These are phyloP conservation scores for Mycosarcoma maydis DNA, from an alignment of 1,284 basidiomycete species.

Conservation along the genomic window DNA sequence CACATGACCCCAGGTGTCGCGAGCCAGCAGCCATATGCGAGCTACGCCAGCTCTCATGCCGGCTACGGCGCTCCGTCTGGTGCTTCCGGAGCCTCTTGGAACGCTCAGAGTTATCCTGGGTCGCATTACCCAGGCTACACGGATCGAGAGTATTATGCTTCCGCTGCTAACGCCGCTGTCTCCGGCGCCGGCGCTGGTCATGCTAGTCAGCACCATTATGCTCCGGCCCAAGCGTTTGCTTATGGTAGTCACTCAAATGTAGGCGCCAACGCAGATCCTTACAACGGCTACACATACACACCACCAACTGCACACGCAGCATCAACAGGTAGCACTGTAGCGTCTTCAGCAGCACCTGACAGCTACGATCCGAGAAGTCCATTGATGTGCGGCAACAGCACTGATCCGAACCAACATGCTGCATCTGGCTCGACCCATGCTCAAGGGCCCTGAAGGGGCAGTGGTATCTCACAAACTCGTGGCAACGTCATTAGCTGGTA, in stretches of 20 bases:
- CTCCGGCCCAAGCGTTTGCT: constrained; percentile 9
- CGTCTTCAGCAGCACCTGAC: constrained; percentile 12
- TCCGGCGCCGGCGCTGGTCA: neutral
- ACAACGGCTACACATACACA: constrained; percentile 22
- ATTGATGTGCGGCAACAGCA: constrained; percentile 11
- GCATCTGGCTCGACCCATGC: too few relatives aligned
- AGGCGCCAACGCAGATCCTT: constrained; percentile 13
- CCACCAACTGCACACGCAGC: constrained; percentile 7
- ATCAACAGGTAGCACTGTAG: constrained; percentile 4
- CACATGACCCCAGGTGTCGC: constrained; percentile 17
- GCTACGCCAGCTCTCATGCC: constrained; percentile 12
- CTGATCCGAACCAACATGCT: constrained; percentile 7
- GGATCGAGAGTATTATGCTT: constrained; percentile 7
- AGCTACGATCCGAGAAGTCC: constrained; percentile 43
- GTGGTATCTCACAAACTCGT: too few relatives aligned
- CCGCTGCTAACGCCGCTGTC: constrained; percentile 1
- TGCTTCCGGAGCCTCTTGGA: constrained; percentile 6
- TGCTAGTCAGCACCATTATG: constrained; percentile 9
- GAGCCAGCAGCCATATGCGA: constrained; percentile 12
- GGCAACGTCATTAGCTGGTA: neutral
- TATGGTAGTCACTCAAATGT: constrained; percentile 9
- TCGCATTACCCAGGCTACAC: constrained; percentile 32
- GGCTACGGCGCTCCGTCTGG: constrained; percentile 11
- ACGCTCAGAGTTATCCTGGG: constrained; percentile 16
- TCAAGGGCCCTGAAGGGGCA: too few relatives aligned